Conservation (phyloP, 371 early-diverging fungal species). For the Mucor plumbeus region DNA sequence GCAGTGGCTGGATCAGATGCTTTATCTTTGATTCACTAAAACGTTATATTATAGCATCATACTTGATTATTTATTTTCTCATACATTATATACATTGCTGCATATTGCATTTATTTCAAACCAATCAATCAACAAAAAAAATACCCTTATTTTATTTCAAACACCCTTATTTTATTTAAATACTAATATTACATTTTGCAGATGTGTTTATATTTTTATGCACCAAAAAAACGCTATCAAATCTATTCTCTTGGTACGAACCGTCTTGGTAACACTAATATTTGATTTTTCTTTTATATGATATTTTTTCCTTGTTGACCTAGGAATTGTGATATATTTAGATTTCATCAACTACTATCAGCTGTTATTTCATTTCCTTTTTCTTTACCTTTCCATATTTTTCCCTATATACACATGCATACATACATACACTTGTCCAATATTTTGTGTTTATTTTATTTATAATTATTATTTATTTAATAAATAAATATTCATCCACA, state of each 20-base stretch:
- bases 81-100: not conserved
- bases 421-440: too few species aligned
- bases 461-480: too few species aligned
- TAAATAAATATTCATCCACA: too few species aligned
- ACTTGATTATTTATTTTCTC: not conserved
- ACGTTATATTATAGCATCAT: not conserved
- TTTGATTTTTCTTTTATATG: not conserved
- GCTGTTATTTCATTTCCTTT: not conserved
- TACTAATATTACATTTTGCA: too few species aligned
- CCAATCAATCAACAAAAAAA: not conserved
- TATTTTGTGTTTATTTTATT: too few species aligned
- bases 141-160: not conserved
- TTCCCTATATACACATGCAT: too few species aligned
- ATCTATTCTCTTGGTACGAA: not conserved
- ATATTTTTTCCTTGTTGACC: not conserved
- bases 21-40: slow-evolving; percentile 1
- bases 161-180: too few species aligned
- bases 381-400: too few species aligned
- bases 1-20: slow-evolving; percentile 5
- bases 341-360: not conserved
- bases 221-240: too few species aligned
- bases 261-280: not conserved
- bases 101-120: slow-evolving; percentile 7
- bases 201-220: too few species aligned
- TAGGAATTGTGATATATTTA: not conserved